Percentiles rank a stretch among this genome's conserved stretches.
These are phyloP conservation scores for Fusarium brachygibbosum DNA, from an alignment of 2,329 filamentous ascomycete species.

Conservation along the genomic window DNA sequence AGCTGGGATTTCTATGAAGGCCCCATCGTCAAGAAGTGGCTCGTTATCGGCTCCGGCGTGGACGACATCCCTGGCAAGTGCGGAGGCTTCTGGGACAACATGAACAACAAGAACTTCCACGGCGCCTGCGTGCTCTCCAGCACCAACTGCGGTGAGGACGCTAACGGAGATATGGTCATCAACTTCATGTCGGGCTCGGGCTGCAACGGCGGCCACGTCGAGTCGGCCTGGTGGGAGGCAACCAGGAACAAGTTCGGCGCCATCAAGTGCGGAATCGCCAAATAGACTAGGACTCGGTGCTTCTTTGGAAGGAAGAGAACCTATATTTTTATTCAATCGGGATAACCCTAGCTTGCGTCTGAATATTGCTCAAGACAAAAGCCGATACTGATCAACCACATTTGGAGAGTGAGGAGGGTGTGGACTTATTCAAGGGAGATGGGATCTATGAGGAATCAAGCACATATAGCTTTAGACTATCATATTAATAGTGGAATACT, in stretches of 20 bases:
- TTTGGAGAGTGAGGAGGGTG: too few relatives aligned
- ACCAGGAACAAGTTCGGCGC: conserved; percentile 1
- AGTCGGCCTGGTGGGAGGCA: conserved; percentile 3
- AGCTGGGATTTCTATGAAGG: neutral
- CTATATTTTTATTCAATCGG: too few relatives aligned
- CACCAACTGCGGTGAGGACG: neutral
- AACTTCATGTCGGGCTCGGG: neutral
- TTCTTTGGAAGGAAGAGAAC: too few relatives aligned
- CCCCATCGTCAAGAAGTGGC: neutral
- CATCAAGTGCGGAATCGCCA: neutral
- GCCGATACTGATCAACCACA: too few relatives aligned
- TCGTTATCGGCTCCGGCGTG: neutral
- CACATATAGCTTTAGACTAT: too few relatives aligned
- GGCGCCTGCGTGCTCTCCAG: neutral
- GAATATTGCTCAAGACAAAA: too few relatives aligned
- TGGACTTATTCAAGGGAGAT: too few relatives aligned
- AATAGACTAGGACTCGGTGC: neutral
- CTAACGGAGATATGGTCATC: neutral
- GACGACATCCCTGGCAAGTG: neutral
- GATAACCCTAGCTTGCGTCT: too few relatives aligned
- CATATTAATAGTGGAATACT: too few relatives aligned
- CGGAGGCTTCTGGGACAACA: conserved; percentile 1
- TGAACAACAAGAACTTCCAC: conserved; percentile 4
- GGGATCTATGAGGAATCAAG: too few relatives aligned
- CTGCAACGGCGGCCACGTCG: neutral